These are phyloP conservation scores for Neohortaea acidophila DNA, from an alignment of 495 filamentous ascomycete genomes.

Conservation along the genomic window DNA sequence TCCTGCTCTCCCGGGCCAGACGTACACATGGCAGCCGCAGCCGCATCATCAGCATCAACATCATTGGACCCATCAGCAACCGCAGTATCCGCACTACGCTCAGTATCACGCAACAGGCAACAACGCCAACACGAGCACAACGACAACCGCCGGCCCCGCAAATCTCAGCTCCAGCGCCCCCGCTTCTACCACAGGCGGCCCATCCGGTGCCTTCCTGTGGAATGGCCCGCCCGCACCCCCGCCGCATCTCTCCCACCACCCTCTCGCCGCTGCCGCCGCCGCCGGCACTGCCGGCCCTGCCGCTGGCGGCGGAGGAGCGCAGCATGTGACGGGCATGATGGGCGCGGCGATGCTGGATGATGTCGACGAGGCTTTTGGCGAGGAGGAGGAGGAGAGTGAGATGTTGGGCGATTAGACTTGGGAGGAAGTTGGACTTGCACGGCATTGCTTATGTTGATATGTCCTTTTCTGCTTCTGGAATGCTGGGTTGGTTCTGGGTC, in stretches of 20 bases:
- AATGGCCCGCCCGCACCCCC: not conserved
- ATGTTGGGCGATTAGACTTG: constrained; percentile 24
- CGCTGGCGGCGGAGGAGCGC: constrained; percentile 10
- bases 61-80: not conserved
- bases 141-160: not conserved
- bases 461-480: too few species aligned
- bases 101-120: too few species aligned
- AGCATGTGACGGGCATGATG: constrained; percentile 28
- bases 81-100: constrained; percentile 2
- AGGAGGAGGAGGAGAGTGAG: constrained; percentile 28
- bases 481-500: too few species aligned
- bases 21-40: constrained; percentile 1
- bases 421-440: too few species aligned
- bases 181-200: constrained; percentile 5
- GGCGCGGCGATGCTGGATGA: constrained; percentile 21
- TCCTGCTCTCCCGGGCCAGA: not conserved
- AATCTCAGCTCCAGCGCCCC: constrained; percentile 11
- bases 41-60: not conserved
- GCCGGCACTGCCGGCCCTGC: not conserved
- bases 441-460: too few species aligned
- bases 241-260: too few species aligned
- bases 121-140: too few species aligned
- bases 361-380: constrained; percentile 23
- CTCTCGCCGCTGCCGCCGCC: too few species aligned
- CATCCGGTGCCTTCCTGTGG: too few species aligned